Conservation (phyloP, 257 asterid species). For the Ilex aquifolium region DNA sequence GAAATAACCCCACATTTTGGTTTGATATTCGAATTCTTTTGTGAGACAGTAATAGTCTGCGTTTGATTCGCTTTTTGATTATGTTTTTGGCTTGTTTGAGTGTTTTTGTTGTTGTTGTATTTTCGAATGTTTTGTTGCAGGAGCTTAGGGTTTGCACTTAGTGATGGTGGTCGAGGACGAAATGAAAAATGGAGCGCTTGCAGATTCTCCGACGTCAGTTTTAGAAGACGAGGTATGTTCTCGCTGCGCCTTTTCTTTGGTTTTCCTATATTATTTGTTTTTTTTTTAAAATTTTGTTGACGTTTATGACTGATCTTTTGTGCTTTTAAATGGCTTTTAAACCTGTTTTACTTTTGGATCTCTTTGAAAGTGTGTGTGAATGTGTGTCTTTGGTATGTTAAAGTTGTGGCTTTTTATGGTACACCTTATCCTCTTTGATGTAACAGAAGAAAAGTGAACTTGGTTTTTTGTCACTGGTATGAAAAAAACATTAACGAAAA, state of each 20-base stretch:
- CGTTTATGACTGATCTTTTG: too few species aligned
- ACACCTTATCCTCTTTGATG: too few species aligned
- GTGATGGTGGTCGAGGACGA: conserved; percentile 46
- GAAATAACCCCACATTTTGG: too few species aligned
- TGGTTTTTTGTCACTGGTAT: not conserved
- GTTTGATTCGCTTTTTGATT: not conserved
- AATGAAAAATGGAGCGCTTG: conserved; percentile 46
- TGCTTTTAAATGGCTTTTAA: too few species aligned
- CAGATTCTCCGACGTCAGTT: conserved; percentile 95
- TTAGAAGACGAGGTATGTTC: conserved; percentile 80
- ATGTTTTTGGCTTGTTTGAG: conserved; percentile 3
- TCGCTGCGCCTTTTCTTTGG: not conserved
- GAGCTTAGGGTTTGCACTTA: conserved; percentile 21
- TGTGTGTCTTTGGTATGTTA: too few species aligned
- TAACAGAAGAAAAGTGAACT: not conserved
- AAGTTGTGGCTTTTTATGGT: too few species aligned
- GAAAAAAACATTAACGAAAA: too few species aligned
- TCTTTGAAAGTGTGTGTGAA: too few species aligned
- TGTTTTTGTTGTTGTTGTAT: conserved; percentile 3
- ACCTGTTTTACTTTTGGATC: too few species aligned
- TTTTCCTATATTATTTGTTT: not conserved
- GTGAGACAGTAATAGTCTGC: not conserved
- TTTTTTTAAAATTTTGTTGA: not conserved
- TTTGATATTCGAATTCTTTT: too few species aligned
- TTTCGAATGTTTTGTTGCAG: conserved; percentile 1